phyloP scores from a whole-genome alignment of 345 rosid species.

The Sapria himalayana region DNA sequence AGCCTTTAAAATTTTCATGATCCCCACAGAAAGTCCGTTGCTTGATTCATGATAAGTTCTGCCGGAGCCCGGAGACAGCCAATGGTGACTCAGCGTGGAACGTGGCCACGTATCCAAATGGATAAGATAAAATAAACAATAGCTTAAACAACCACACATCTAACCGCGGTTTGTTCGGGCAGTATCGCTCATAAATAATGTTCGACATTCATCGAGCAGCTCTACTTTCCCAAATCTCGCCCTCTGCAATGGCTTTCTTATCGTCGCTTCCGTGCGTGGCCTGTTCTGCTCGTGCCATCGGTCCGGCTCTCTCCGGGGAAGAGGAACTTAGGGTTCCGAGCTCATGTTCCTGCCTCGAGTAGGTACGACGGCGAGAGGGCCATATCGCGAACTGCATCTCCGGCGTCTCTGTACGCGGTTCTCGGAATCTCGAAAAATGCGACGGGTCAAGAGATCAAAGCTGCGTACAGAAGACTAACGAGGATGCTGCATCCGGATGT shows the following conservation, averaged over 20 bases:
- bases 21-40: too few species aligned
- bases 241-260: constrained; percentile 20
- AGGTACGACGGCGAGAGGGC: constrained; percentile 22
- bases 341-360: constrained; percentile 19
- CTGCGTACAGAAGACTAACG: constrained; percentile 44
- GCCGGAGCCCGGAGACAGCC: too few species aligned
- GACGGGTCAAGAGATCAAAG: constrained; percentile 33
- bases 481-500: constrained; percentile 49
- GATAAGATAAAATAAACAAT: constrained; percentile 9
- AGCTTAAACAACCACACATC: constrained; percentile 9
- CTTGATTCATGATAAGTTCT: too few species aligned
- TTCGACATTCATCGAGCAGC: background rate
- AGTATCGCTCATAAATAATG: constrained; percentile 4
- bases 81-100: constrained; percentile 23
- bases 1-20: too few species aligned
- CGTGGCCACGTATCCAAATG: constrained; percentile 5
- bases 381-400: constrained; percentile 5
- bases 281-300: constrained; percentile 7
- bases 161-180: constrained; percentile 13
- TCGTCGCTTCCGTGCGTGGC: constrained; percentile 10
- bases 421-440: constrained; percentile 41
- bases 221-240: background rate
- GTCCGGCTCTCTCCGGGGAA: constrained; percentile 19
- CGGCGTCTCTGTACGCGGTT: constrained; percentile 22
- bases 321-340: too few species aligned